Evolutionary conservation across 163 green algal species (phyloP).

Genomic region (Volvox carteri): DNA sequence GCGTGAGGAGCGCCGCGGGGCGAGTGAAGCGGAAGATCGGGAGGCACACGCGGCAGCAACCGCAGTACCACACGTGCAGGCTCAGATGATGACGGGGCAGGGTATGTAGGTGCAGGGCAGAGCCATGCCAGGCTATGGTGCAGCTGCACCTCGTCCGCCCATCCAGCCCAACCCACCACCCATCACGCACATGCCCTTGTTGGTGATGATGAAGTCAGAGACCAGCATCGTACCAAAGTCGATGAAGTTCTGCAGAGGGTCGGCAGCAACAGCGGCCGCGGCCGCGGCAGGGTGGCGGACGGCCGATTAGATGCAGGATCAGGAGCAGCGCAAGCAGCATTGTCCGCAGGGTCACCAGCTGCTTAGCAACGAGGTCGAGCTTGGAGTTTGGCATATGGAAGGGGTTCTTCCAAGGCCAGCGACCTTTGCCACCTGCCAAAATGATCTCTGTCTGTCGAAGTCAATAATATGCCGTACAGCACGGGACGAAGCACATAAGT

Average conservation of each 20-base stretch:
- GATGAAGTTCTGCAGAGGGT: neutral
- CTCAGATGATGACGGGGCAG: no score
- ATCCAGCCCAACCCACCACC: no score
- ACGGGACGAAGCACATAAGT: no score
- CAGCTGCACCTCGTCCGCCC: no score
- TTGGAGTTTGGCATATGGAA: neutral
- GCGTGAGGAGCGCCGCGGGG: no score
- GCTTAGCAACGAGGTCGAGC: neutral
- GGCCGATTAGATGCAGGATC: neutral
- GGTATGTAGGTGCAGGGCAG: no score
- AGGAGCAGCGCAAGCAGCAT: neutral
- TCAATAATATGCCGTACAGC: neutral
- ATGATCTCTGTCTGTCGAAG: neutral
- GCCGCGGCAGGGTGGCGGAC: neutral
- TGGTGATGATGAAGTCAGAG: neutral
- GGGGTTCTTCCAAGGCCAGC: neutral
- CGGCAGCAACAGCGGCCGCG: neutral
- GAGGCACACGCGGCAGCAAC: no score
- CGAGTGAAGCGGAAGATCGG: no score
- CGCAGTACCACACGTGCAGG: no score
- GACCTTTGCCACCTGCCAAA: neutral
- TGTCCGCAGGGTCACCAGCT: no score
- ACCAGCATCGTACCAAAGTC: constrained; percentile 3
- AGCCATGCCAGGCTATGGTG: no score
- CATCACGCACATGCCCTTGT: constrained; percentile 19